Percentiles rank a stretch among this genome's conserved stretches.
Conservation (phyloP, 495 filamentous ascomycete species). For the Xylaria nigripes region DNA sequence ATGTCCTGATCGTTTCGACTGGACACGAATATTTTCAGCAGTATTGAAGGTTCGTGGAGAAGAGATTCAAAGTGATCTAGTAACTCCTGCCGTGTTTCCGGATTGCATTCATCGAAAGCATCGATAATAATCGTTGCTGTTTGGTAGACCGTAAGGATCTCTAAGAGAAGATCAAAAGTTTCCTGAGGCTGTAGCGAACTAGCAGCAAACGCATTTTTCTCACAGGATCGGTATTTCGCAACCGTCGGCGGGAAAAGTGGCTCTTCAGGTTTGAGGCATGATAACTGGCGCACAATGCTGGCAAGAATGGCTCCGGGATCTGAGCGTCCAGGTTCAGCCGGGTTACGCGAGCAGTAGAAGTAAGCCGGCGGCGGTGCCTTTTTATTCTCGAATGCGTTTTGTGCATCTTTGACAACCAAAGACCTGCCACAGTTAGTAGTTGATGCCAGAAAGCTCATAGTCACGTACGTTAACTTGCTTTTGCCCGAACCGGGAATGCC, state of each 20-base stretch:
- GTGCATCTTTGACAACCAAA: constrained; percentile 17
- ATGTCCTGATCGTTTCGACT: constrained; percentile 35
- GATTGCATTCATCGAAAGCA: constrained; percentile 41
- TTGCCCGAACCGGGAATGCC: constrained; percentile 28
- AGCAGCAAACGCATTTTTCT: not conserved
- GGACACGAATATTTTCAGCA: constrained; percentile 34
- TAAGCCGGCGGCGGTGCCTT: constrained; percentile 11
- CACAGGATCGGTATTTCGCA: not conserved
- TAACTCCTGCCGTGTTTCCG: constrained; percentile 20
- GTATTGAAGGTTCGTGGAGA: constrained; percentile 15
- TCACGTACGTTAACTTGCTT: constrained; percentile 19
- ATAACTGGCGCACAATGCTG: constrained; percentile 24
- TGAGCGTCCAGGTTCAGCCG: constrained; percentile 21
- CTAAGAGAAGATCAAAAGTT: not conserved
- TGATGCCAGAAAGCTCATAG: constrained; percentile 1
- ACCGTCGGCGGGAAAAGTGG: constrained; percentile 12
- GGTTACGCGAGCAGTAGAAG: constrained; percentile 15
- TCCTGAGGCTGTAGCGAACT: not conserved
- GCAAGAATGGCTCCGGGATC: constrained; percentile 22
- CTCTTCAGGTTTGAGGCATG: constrained; percentile 6
- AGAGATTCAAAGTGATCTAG: constrained; percentile 28
- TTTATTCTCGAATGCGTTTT: not conserved
- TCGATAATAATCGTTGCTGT: constrained; percentile 36
- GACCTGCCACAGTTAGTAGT: constrained; percentile 8
- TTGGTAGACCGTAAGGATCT: constrained; percentile 3